Conservation (phyloP, 495 filamentous ascomycete genomes). For the Aspergillus diversus region DNA sequence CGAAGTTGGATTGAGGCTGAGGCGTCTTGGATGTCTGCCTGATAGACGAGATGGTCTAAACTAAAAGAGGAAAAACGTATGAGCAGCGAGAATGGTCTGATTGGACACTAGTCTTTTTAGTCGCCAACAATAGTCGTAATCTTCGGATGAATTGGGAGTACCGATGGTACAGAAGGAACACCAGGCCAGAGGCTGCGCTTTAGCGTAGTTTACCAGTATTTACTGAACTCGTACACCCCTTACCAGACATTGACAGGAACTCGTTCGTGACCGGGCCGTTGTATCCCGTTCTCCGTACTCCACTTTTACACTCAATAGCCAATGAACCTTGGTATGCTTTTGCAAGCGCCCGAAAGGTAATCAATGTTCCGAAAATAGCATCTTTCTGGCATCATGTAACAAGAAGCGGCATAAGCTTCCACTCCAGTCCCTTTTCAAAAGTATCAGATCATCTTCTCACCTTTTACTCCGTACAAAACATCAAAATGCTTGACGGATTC, state of each 20-base stretch:
- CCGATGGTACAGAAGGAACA: not conserved
- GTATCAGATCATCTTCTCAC: slow-evolving; percentile 3
- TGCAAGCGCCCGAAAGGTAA: not conserved
- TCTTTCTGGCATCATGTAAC: not conserved
- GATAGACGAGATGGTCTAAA: slow-evolving; percentile 41
- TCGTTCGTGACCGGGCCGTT: slow-evolving; percentile 12
- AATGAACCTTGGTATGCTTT: not conserved
- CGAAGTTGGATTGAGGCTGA: slow-evolving; percentile 31
- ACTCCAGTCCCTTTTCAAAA: no score
- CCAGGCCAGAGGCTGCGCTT: slow-evolving; percentile 10
- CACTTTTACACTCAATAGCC: not conserved
- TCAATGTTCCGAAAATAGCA: slow-evolving; percentile 15
- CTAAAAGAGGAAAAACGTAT: slow-evolving; percentile 23
- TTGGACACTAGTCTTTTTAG: slow-evolving; percentile 24
- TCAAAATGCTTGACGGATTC: not conserved
- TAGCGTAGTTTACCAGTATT: slow-evolving; percentile 12
- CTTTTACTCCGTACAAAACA: not conserved
- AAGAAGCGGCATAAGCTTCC: not conserved
- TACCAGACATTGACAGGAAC: not conserved
- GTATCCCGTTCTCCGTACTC: slow-evolving; percentile 9
- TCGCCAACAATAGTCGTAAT: slow-evolving; percentile 1
- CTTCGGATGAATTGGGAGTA: slow-evolving; percentile 11
- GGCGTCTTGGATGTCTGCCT: slow-evolving; percentile 48
- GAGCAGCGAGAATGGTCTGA: slow-evolving; percentile 9
- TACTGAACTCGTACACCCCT: not conserved